Evolutionary conservation across 306 rosid genomes (phyloP), one percentile per base, ranked within the genome.

Genomic region (Oemleria cerasiformis): DNA sequence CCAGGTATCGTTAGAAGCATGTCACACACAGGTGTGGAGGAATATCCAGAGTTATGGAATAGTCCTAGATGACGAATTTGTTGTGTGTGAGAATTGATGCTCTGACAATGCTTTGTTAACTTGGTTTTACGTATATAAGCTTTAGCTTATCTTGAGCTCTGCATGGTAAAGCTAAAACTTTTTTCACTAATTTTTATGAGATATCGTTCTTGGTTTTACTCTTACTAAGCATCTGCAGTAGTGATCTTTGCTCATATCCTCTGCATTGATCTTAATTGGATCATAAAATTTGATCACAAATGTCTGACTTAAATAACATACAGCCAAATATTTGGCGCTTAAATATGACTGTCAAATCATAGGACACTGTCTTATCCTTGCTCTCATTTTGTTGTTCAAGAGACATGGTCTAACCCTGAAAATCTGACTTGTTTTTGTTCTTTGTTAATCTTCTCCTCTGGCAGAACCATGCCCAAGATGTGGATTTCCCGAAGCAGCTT

Each of bases 401-500:
- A 41, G 48, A 49, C 14, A 13, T 14, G 51, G 23, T 9, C 36
- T 3, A 30, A 30, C 36, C 36, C 36, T 30, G 36, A 30, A 30
- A 30, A 30, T 30, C 49, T 64, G 59, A 72, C 23, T 15, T 61
- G n/a, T 1, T 53, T 53, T 23, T 67, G 16, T 39, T 54, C 57
- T 38, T 61, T 55, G 12, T 17, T 19, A 8, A n/a, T 41, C 53
- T 30, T 36, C 48, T 49, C 73, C 19, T 41, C 2, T 61, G 53
- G 70, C 82, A 88, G 92, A 34, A 65, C 30, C 81, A 69, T 88
- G 94, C 64, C 87, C 86, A 48, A 80, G 30, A 64, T 88, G 94
- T 73, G 58, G 56, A 43, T 81, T 82, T 72, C 82, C 76, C 21
- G 71, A 70, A 73, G 89, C 87, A 34, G 80, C 87, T 25, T 88